Conservation (phyloP, 2,329 filamentous ascomycete genomes). For the Achaetomium macrosporum region DNA sequence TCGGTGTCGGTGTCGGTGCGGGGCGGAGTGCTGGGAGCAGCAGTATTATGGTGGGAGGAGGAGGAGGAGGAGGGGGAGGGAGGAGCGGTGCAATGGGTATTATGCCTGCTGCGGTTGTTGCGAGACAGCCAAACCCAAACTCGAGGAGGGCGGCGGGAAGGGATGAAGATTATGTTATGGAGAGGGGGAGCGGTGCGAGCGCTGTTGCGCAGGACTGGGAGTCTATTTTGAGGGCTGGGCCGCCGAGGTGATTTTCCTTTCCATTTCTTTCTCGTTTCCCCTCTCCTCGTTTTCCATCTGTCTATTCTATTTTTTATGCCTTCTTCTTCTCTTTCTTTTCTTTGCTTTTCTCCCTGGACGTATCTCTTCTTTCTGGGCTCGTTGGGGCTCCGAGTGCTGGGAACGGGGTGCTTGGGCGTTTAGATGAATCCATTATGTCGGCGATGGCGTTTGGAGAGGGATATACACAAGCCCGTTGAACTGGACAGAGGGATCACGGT, state of each 20-base stretch:
- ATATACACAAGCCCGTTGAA: not conserved
- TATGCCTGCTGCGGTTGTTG: not conserved
- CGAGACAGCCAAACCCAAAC: not conserved
- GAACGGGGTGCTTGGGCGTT: not conserved
- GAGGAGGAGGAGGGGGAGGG: not conserved
- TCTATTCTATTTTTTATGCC: not conserved
- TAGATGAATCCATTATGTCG: not conserved
- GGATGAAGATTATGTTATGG: not conserved
- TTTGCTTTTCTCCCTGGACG: not conserved
- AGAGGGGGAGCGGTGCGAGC: constrained; percentile 15
- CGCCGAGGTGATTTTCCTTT: constrained; percentile 49
- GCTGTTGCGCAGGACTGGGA: constrained; percentile 28
- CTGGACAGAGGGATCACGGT: not conserved
- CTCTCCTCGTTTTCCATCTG: not conserved
- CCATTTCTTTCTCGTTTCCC: not conserved
- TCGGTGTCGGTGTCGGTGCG: not conserved
- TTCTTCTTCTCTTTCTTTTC: not conserved
- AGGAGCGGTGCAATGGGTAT: constrained; percentile 7
- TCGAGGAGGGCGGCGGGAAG: not conserved
- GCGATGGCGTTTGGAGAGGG: constrained; percentile 6
- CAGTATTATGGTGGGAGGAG: not conserved
- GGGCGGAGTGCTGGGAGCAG: not conserved
- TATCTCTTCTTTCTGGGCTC: not conserved
- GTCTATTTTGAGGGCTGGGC: constrained; percentile 24
- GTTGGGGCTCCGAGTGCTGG: not conserved